Evolutionary conservation across 2,329 filamentous ascomycete species (phyloP).

Genomic region (Talaromyces sp.): DNA sequence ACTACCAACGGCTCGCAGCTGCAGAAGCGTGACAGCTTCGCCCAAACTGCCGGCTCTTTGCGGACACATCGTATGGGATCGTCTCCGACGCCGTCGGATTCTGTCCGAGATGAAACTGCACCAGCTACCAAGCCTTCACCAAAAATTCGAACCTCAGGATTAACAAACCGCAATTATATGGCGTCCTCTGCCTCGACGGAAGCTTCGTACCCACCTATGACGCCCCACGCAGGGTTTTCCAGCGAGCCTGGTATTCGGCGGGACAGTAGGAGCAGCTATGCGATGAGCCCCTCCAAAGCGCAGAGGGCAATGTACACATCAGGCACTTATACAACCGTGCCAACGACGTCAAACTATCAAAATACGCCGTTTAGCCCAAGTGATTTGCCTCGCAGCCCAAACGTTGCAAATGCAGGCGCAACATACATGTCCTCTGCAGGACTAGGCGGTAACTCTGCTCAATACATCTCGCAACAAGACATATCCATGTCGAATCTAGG

Average conservation of each 20-base stretch:
- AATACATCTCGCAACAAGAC: slow-evolving; percentile 12
- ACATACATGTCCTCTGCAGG: slow-evolving; percentile 3
- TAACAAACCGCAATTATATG: neutral
- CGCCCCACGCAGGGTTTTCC: slow-evolving; percentile 19
- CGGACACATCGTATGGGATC: slow-evolving; percentile 17
- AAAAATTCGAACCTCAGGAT: slow-evolving; percentile 2
- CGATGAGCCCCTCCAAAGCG: slow-evolving; percentile 20
- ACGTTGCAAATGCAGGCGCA: slow-evolving; percentile 5
- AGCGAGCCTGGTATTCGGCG: slow-evolving; percentile 21
- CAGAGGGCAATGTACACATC: slow-evolving; percentile 20
- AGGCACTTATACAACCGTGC: slow-evolving; percentile 2
- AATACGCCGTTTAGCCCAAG: slow-evolving; percentile 13
- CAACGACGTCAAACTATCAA: slow-evolving; percentile 8
- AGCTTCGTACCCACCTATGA: slow-evolving; percentile 21
- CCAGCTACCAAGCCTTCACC: slow-evolving; percentile 1
- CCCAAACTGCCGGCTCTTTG: slow-evolving; percentile 24
- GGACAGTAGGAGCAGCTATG: slow-evolving; percentile 22
- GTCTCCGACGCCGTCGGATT: slow-evolving; percentile 15
- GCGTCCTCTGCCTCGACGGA: slow-evolving; percentile 25
- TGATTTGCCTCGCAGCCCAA: slow-evolving; percentile 15
- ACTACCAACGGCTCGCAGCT: slow-evolving; percentile 56
- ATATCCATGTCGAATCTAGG: slow-evolving; percentile 17
- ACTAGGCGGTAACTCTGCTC: neutral
- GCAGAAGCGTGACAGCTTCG: slow-evolving; percentile 44
- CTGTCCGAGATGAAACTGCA: slow-evolving; percentile 15